phyloP scores from a whole-genome alignment of 345 rosid genomes.

The Gossypium arboreum region DNA sequence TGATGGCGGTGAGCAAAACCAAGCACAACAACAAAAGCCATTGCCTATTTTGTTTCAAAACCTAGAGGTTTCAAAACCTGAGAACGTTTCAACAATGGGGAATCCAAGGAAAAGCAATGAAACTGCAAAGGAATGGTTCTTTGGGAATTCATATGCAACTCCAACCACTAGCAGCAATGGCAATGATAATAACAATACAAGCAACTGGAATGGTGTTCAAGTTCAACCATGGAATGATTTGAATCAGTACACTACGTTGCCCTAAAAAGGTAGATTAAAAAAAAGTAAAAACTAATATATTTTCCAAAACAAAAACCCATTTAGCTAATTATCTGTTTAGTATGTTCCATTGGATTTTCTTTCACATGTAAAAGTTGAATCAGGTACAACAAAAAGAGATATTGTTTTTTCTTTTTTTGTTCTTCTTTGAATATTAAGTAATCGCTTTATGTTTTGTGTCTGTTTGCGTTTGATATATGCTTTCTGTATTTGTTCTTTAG shows the following conservation, averaged over 20 bases:
- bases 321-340: conserved; percentile 31
- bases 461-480: not conserved
- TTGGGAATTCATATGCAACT: conserved; percentile 51
- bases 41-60: conserved; percentile 67
- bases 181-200: conserved; percentile 17
- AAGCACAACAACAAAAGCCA: conserved; percentile 41
- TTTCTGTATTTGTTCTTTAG: not conserved
- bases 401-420: conserved; percentile 5
- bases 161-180: conserved; percentile 34
- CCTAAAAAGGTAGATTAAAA: conserved; percentile 34
- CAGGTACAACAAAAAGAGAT: conserved; percentile 8
- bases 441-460: not conserved
- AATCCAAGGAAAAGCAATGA: conserved; percentile 37
- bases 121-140: conserved; percentile 61
- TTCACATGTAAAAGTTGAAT: conserved; percentile 26
- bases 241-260: conserved; percentile 45
- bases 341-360: conserved; percentile 17
- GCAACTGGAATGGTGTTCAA: conserved; percentile 39
- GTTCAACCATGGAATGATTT: conserved; percentile 36
- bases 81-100: conserved; percentile 12
- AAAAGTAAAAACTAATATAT: conserved; percentile 4
- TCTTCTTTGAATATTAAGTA: conserved; percentile 18
- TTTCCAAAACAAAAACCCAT: conserved; percentile 11
- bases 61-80: conserved; percentile 43
- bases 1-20: conserved; percentile 39